Evolutionary conservation across 805 yeast genomes (phyloP).

Genomic region (Cyberlindnera maritima): DNA sequence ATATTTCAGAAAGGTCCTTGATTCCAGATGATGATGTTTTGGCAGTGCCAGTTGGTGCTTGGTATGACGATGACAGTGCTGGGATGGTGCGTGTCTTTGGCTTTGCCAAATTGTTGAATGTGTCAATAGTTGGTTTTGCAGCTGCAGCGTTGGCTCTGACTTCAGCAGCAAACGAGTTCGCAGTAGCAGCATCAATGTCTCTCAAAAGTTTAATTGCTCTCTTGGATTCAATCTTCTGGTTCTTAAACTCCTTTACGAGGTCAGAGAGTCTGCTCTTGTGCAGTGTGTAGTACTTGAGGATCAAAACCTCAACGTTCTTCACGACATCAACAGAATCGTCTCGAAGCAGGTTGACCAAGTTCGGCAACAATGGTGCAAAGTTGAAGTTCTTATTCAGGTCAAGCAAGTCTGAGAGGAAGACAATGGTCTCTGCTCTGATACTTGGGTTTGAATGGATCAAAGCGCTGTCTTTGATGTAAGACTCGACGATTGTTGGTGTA

Average conservation of each 20-base stretch:
- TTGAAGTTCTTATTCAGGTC: slow-evolving; percentile 34
- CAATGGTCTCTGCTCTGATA: slow-evolving; percentile 42
- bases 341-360: slow-evolving; percentile 24
- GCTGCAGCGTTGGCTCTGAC: slow-evolving; percentile 4
- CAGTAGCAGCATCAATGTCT: slow-evolving; percentile 20
- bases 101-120: slow-evolving; percentile 23
- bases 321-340: slow-evolving; percentile 27
- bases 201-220: slow-evolving; percentile 17
- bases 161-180: slow-evolving; percentile 21
- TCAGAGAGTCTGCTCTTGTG: slow-evolving; percentile 20
- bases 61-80: background rate
- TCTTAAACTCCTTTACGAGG: slow-evolving; percentile 20
- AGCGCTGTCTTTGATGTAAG: slow-evolving; percentile 41
- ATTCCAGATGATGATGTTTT: slow-evolving; percentile 4
- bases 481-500: slow-evolving; percentile 47
- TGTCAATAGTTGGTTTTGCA: slow-evolving; percentile 25
- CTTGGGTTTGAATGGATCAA: slow-evolving; percentile 36
- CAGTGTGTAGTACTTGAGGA: slow-evolving; percentile 24
- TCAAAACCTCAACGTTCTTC: slow-evolving; percentile 25
- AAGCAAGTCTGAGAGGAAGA: slow-evolving; percentile 42
- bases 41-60: slow-evolving; percentile 1
- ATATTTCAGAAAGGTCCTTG: slow-evolving; percentile 14
- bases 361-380: slow-evolving; percentile 29
- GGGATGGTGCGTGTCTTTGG: slow-evolving; percentile 5
- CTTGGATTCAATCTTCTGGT: slow-evolving; percentile 23